These are phyloP conservation scores for Odontarrhena argentea DNA, from an alignment of 345 rosid species.

Conservation along the genomic window DNA sequence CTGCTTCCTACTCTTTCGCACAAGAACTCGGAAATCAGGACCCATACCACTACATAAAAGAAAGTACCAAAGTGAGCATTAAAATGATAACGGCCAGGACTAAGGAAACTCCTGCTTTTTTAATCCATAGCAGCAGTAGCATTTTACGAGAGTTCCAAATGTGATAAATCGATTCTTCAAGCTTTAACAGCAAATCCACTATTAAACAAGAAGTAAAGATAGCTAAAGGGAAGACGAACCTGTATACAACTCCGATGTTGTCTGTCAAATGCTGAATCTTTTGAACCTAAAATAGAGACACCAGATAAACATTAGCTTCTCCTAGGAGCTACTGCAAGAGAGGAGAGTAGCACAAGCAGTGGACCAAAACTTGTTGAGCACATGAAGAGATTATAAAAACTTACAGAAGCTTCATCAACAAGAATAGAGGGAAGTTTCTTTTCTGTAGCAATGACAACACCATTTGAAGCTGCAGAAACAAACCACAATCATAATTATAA, in stretches of 20 bases:
- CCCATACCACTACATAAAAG: constrained; percentile 84
- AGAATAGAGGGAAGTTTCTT: constrained; percentile 91
- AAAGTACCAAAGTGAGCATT: constrained; percentile 19
- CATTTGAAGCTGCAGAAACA: constrained; percentile 73
- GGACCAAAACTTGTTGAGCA: neutral
- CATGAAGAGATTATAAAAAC: constrained; percentile 28
- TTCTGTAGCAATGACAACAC: constrained; percentile 94
- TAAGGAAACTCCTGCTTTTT: neutral
- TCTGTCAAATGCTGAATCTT: constrained; percentile 89
- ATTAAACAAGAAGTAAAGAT: neutral
- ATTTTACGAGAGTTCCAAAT: neutral
- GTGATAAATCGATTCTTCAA: neutral
- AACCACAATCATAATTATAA: neutral
- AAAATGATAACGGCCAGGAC: neutral
- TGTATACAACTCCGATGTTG: constrained; percentile 94
- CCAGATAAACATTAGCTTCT: neutral
- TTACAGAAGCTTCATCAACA: constrained; percentile 90
- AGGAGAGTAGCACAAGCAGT: neutral
- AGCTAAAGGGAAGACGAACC: constrained; percentile 48
- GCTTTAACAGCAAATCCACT: neutral
- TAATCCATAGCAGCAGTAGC: neutral
- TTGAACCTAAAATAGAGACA: constrained; percentile 66
- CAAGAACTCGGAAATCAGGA: constrained; percentile 92
- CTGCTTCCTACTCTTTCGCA: constrained; percentile 95
- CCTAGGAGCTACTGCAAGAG: neutral